Evolutionary conservation across 208 protist species (phyloP), one percentile per base, ranked within the genome.

Genomic region (Acanthamoeba healyi): DNA sequence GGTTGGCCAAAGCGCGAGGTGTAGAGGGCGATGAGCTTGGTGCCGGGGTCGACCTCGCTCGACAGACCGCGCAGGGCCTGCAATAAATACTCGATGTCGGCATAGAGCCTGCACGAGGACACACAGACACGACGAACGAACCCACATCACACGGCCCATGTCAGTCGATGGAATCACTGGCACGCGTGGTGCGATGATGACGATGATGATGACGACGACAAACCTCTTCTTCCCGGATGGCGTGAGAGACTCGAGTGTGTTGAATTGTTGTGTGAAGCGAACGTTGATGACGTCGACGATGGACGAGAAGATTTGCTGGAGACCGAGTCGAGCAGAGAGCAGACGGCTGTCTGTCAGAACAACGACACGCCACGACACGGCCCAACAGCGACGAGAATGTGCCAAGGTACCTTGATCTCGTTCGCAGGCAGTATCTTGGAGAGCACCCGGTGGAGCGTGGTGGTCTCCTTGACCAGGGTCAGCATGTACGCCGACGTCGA

Each of bases 391-490:
- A 54, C 10, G 49, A 54, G 49, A 15, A 54, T 15, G 24, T 17
- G 49, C n/a, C n/a, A 10, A 56, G 9, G 44, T 34, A 65, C 86
- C 86, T 92, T 74, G n/a, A 92, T 46, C 32, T 92, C 86, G 38
- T 6, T 3, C 38, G 86, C 19, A 4, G 58, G 86, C 17, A 92
- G 61, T 19, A 92, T 92, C 56, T 74, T 65, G 42, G 86, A 29
- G 40, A 92, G 61, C 19, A 92, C 86, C 10, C 86, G 49, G 32
- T 92, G 34, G 40, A 92, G 61, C 4, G 86, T 92, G n/a, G 86
- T 46, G 36, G 86, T 92, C 61, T 92, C 86, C 54, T 77, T 67
- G 19, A 44, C n/a, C 40, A 92, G 34, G 29, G 86, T 54, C 15
- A 40, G 3, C 42, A 92, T 92, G 44, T 92, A 92, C 12, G 36